These are phyloP conservation scores for Ephemerocybe angulata DNA, from an alignment of 768 basidiomycete genomes.

Conservation along the genomic window DNA sequence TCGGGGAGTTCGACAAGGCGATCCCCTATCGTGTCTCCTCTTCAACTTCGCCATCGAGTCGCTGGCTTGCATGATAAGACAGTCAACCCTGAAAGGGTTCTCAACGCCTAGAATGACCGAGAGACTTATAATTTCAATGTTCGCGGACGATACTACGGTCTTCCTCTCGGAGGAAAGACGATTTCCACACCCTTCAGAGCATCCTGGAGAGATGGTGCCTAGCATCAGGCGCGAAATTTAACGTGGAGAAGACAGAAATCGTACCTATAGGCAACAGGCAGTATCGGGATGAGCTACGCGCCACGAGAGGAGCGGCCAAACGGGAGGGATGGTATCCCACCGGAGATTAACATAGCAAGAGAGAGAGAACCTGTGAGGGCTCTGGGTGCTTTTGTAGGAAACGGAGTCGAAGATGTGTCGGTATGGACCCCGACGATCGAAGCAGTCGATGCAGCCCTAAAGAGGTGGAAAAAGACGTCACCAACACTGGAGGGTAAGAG, in stretches of 20 bases:
- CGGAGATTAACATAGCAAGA: not conserved
- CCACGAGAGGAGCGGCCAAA: too few relatives aligned
- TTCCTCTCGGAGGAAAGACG: not conserved
- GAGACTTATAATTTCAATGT: not conserved
- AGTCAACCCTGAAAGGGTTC: not conserved
- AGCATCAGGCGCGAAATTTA: constrained; percentile 2
- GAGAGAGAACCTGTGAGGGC: not conserved
- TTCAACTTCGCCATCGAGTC: constrained; percentile 1
- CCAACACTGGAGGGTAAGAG: not conserved
- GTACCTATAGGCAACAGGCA: not conserved
- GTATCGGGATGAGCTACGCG: not conserved
- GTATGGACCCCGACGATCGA: constrained; percentile 4
- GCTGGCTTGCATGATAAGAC: not conserved
- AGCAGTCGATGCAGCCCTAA: not conserved
- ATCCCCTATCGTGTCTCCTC: not conserved
- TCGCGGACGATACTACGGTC: not conserved
- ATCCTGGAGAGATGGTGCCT: not conserved
- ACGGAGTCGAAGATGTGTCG: not conserved
- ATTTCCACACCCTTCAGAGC: not conserved
- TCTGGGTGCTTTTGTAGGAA: not conserved
- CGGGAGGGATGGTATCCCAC: too few relatives aligned
- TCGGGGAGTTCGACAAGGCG: not conserved
- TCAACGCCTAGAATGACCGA: not conserved
- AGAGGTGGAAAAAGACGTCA: not conserved
- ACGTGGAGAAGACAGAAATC: not conserved